Evolutionary conservation across 768 basidiomycete genomes (phyloP).

Genomic region (Pleurotus tuber-regium): DNA sequence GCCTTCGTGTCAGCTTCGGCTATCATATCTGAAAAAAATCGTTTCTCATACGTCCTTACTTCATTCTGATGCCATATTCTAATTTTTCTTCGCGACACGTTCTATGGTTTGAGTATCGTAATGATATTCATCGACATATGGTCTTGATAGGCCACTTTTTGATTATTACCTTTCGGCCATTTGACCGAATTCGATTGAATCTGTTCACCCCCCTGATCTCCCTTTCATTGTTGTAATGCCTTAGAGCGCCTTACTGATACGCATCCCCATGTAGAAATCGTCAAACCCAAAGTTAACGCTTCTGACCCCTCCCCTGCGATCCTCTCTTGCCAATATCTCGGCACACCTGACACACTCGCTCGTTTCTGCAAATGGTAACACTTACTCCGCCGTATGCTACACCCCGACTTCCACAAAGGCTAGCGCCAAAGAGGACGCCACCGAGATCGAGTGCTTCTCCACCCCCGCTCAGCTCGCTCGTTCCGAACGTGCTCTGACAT

Average conservation of each 20-base stretch:
- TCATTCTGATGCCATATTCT: too few relatives aligned
- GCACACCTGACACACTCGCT: constrained; percentile 42
- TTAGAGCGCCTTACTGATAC: constrained; percentile 9
- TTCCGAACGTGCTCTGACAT: constrained; percentile 32
- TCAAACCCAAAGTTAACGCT: constrained; percentile 25
- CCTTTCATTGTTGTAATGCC: neutral
- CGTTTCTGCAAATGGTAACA: constrained; percentile 38
- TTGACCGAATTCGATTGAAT: too few relatives aligned
- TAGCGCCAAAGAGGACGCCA: constrained; percentile 12
- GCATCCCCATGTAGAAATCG: constrained; percentile 18
- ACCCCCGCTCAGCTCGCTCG: constrained; percentile 29
- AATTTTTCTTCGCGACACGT: too few relatives aligned
- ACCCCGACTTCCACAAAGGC: constrained; percentile 25
- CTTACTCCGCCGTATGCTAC: constrained; percentile 55
- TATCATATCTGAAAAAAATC: too few relatives aligned
- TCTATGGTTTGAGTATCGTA: too few relatives aligned
- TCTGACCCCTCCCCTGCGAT: constrained; percentile 40
- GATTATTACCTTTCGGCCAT: too few relatives aligned
- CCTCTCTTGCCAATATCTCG: constrained; percentile 47
- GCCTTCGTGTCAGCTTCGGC: neutral
- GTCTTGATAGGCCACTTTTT: too few relatives aligned
- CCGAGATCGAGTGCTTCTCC: constrained; percentile 17
- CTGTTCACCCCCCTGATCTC: too few relatives aligned
- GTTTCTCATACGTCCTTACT: too few relatives aligned
- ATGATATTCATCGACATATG: too few relatives aligned